Evolutionary conservation across 1,284 basidiomycete species (phyloP).

Genomic region (Ustilago tritici): DNA sequence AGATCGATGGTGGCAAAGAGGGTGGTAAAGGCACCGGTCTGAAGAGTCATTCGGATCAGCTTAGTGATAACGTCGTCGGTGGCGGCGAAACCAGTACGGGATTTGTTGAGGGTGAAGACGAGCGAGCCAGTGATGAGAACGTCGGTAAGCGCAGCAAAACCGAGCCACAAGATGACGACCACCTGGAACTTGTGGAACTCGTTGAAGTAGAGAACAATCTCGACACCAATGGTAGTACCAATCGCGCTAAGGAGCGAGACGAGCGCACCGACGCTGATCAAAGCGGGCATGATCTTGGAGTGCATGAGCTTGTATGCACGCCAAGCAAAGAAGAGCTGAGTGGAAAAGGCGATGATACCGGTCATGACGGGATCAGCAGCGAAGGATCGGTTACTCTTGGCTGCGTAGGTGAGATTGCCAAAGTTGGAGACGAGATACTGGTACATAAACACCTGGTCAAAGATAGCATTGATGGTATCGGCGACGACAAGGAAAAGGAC

Average conservation of each 20-base stretch:
- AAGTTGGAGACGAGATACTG: constrained; percentile 62
- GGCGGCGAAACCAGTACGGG: constrained; percentile 62
- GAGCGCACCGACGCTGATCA: constrained; percentile 43
- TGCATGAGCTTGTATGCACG: constrained; percentile 62
- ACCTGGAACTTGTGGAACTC: constrained; percentile 64
- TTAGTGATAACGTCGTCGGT: constrained; percentile 65
- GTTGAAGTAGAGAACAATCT: constrained; percentile 49
- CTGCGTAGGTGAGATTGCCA: constrained; percentile 52
- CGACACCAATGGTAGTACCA: constrained; percentile 61
- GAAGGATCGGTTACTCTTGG: constrained; percentile 49
- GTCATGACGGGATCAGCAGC: constrained; percentile 60
- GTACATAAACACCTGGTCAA: constrained; percentile 62
- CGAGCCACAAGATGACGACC: constrained; percentile 65
- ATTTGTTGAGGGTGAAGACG: constrained; percentile 61
- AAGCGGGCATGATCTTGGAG: constrained; percentile 48
- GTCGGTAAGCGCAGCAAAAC: constrained; percentile 61
- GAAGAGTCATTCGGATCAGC: constrained; percentile 62
- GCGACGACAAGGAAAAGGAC: constrained; percentile 56
- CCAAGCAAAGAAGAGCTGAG: constrained; percentile 67
- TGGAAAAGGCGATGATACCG: constrained; percentile 58
- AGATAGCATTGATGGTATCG: constrained; percentile 56
- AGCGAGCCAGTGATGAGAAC: constrained; percentile 58
- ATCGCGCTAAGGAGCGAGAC: constrained; percentile 56
- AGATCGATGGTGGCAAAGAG: constrained; percentile 61
- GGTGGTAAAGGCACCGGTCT: constrained; percentile 63